Evolutionary conservation across 2,329 filamentous ascomycete genomes (phyloP).

Genomic region (Macrophomina phaseolina): DNA sequence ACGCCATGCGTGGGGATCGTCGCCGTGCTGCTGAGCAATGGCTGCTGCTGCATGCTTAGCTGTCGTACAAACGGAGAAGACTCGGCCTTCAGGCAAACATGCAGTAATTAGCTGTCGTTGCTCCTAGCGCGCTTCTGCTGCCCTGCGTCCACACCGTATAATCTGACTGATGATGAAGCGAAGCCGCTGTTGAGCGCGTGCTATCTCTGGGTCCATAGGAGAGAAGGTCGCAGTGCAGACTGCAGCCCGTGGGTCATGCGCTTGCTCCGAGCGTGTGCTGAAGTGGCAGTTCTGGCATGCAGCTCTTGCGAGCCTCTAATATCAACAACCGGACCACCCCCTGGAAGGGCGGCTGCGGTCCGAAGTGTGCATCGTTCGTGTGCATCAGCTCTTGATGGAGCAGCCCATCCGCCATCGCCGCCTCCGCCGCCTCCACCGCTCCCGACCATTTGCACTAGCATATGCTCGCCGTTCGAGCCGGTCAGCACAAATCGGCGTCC

Average conservation of each 20-base stretch:
- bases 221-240: constrained; percentile 14
- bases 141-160: constrained; percentile 14
- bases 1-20: constrained; percentile 21
- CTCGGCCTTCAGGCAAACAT: constrained; percentile 17
- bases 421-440: constrained; percentile 8
- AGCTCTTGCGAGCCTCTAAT: constrained; percentile 14
- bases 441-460: background rate
- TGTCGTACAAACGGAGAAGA: constrained; percentile 16
- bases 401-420: background rate
- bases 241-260: constrained; percentile 15
- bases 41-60: constrained; percentile 9
- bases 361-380: constrained; percentile 15
- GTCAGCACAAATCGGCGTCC: background rate
- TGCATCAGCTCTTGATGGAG: background rate
- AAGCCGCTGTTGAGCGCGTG: constrained; percentile 4
- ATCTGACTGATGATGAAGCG: constrained; percentile 1
- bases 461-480: background rate
- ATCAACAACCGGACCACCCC: background rate
- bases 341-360: constrained; percentile 13
- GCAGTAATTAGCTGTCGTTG: background rate
- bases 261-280: constrained; percentile 9
- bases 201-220: background rate
- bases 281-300: constrained; percentile 14
- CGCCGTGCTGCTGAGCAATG: background rate
- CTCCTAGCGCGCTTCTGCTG: background rate